Conservation (phyloP, 768 basidiomycete genomes). For the Lentinula boryana region DNA sequence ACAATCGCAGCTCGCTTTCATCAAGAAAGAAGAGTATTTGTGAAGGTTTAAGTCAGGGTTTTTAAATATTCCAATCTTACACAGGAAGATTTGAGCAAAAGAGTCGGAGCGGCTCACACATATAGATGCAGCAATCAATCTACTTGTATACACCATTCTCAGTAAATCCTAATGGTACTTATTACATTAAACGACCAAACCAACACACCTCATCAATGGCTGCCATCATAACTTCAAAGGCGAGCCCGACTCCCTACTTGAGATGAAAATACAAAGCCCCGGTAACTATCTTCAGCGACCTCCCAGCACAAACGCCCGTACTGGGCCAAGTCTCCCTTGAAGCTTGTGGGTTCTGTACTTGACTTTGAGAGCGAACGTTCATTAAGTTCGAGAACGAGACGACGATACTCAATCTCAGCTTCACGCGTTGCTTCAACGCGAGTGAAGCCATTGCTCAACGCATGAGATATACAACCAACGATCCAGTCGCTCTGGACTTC, state of each 20-base stretch:
- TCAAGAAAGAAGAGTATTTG: neutral
- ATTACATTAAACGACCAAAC: too few relatives aligned
- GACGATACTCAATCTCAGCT: conserved; percentile 4
- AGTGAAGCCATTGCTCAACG: neutral
- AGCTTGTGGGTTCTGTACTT: conserved; percentile 11
- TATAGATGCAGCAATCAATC: too few relatives aligned
- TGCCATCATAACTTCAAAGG: neutral
- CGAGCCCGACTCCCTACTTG: neutral
- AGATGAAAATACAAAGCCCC: neutral
- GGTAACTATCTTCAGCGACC: conserved; percentile 11
- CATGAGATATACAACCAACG: conserved; percentile 8
- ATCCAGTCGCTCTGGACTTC: conserved; percentile 16
- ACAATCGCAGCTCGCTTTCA: neutral
- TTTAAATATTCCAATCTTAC: neutral
- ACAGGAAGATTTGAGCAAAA: neutral
- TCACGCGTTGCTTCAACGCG: neutral
- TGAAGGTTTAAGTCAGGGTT: neutral
- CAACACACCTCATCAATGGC: too few relatives aligned
- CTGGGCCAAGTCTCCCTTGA: conserved; percentile 16
- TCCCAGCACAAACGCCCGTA: conserved; percentile 12
- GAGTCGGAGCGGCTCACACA: too few relatives aligned
- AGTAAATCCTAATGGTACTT: too few relatives aligned
- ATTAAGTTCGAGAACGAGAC: neutral
- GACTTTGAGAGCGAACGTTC: neutral
- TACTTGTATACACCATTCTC: too few relatives aligned